Percentiles rank a stretch among this genome's conserved stretches.
phyloP scores from a whole-genome alignment of 805 yeast species.

The Ogataea ramenticola region DNA sequence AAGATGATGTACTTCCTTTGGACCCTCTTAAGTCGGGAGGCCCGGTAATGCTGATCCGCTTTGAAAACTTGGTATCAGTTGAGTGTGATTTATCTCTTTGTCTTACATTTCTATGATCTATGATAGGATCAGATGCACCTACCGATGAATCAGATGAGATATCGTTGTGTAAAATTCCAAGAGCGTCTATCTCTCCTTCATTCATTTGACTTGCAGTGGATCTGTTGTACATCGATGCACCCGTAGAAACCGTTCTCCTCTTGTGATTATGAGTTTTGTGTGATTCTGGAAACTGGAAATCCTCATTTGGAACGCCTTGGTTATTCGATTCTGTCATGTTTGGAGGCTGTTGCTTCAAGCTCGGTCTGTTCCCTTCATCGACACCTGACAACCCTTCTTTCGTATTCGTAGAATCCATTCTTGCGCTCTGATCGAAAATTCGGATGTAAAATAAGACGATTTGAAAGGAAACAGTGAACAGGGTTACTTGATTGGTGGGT shows the following conservation, averaged over 20 bases:
- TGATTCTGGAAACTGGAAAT: not conserved
- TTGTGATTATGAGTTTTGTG: not conserved
- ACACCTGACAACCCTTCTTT: too few species aligned
- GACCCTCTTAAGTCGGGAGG: not conserved
- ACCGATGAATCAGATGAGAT: slow-evolving; percentile 11
- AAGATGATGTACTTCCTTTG: not conserved
- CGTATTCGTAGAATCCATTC: too few species aligned
- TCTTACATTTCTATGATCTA: slow-evolving; percentile 16
- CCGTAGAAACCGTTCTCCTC: not conserved
- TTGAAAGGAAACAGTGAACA: too few species aligned
- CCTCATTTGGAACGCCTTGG: too few species aligned
- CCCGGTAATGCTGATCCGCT: not conserved
- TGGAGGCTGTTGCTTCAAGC: too few species aligned
- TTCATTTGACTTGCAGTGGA: not conserved
- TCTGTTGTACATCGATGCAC: not conserved
- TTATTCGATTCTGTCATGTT: too few species aligned
- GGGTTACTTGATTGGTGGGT: too few species aligned
- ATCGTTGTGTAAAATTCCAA: slow-evolving; percentile 21
- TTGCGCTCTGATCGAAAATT: too few species aligned
- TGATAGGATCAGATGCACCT: slow-evolving; percentile 11
- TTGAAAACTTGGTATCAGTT: not conserved
- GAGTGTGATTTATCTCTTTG: not conserved
- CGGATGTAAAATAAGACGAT: too few species aligned
- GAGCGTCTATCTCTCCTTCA: slow-evolving; percentile 20
- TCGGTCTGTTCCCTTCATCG: too few species aligned